Evolutionary conservation across 495 filamentous ascomycete species (phyloP), one percentile per base, ranked within the genome.

Genomic region (Trichoderma virens): DNA sequence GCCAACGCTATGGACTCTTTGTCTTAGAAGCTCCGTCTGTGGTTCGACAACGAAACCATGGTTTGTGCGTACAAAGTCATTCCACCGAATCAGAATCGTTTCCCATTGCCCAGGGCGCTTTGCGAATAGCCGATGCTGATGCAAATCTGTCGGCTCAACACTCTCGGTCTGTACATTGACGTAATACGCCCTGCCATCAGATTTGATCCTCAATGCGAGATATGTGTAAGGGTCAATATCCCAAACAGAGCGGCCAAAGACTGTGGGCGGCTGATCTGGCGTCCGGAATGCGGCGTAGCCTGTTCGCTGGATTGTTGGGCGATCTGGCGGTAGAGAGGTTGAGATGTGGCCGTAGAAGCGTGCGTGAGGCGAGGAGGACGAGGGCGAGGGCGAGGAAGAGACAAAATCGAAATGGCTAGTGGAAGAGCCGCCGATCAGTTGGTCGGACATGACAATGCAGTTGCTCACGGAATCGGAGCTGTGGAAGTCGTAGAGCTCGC

Each of bases 111-210:
- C 91, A 0, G 88, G 85, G 39, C 85, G 85, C 72, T 86, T 88
- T 20, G 89, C 84, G 74, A 95, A 96, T 16, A 98, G 72, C 65
- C 95, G 81, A 74, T 98, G 95, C 75, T 98, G 94, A 75, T 97
- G 95, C 65, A 98, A 80, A 75, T 98, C 94, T 3, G 93, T 93
- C 38, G 91, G 87, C 59, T 96, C 88, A 62, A 98, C 85, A 1
- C 89, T 89, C 66, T 98, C 94, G 11, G 92, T 97, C 79, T 97
- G 95, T 41, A 98, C 78, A 74, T 98, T 98, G 60, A 98, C 87
- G 61, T 94, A 91, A 76, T 98, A 98, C 67, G 89, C 88, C 9
- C 93, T 79, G 14, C 93, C 93, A 75, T 98, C 95, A 28, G 88
- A 91, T 73, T 91, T 93, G 67, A 98, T 80, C n/a, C 92, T 87